phyloP scores from a whole-genome alignment of 495 filamentous ascomycete species.

The Aspergillus incahuasiensis region DNA sequence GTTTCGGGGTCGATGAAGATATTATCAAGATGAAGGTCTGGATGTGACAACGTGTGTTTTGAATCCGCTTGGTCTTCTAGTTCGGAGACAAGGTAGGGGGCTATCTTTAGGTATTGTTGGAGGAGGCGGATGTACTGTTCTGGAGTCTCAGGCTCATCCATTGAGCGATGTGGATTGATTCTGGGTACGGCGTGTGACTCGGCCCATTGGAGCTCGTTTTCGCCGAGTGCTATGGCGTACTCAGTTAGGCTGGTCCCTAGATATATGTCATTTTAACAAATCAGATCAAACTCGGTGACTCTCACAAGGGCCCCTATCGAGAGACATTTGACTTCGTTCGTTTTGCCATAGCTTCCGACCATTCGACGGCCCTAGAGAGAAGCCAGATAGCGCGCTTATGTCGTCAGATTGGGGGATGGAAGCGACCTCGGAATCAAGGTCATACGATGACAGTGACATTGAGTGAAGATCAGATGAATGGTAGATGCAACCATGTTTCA shows the following conservation, averaged over 20 bases:
- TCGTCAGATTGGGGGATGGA: no score
- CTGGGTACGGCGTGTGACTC: conserved; percentile 16
- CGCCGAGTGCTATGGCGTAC: conserved; percentile 23
- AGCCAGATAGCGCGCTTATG: no score
- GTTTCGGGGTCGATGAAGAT: conserved; percentile 30
- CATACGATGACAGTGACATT: no score
- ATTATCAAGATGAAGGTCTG: conserved; percentile 31
- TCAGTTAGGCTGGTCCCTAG: neutral
- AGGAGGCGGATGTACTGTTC: conserved; percentile 15
- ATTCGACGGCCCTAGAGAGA: no score
- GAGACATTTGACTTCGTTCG: no score
- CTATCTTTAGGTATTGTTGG: conserved; percentile 7
- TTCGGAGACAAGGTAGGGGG: conserved; percentile 3
- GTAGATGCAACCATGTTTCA: no score
- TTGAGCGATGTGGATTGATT: conserved; percentile 24
- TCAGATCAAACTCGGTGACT: no score
- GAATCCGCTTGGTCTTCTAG: neutral
- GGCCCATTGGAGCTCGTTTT: conserved; percentile 28
- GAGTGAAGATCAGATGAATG: no score
- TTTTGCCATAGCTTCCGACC: no score
- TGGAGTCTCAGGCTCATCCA: conserved; percentile 14
- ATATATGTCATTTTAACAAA: no score
- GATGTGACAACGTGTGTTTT: conserved; percentile 24
- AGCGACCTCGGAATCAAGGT: no score
- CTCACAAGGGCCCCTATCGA: no score